Percentiles rank a stretch among this genome's conserved stretches.
Evolutionary conservation across 2,329 filamentous ascomycete species (phyloP).

Genomic region (Alternaria rosae): DNA sequence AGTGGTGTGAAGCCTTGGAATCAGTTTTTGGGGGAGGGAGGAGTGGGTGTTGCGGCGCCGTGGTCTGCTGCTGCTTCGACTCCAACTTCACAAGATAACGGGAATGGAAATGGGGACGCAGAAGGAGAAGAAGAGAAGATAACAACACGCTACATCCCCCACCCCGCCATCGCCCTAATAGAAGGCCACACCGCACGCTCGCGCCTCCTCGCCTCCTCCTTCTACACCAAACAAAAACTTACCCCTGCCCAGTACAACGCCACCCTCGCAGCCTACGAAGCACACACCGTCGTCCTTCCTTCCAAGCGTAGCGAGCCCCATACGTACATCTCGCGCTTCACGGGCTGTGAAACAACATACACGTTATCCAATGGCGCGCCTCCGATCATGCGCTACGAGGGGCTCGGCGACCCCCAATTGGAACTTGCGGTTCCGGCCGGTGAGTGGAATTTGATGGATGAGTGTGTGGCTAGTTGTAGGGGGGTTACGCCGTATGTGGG

Average conservation of each 20-base stretch:
- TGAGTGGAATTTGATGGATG: slow-evolving; percentile 21
- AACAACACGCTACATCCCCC: slow-evolving; percentile 29
- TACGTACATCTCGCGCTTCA: not conserved
- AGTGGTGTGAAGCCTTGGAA: slow-evolving; percentile 38
- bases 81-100: not conserved
- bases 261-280: slow-evolving; percentile 9
- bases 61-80: not conserved
- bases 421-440: not conserved
- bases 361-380: slow-evolving; percentile 22
- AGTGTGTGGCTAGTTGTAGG: slow-evolving; percentile 24
- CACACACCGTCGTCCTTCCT: not conserved
- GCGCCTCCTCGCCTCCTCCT: not conserved
- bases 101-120: not conserved
- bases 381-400: slow-evolving; percentile 16
- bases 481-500: slow-evolving; percentile 21
- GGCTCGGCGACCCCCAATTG: slow-evolving; percentile 20
- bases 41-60: slow-evolving; percentile 26
- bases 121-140: not conserved
- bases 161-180: slow-evolving; percentile 34
- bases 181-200: slow-evolving; percentile 27
- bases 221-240: not conserved
- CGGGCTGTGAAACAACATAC: slow-evolving; percentile 4
- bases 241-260: not conserved
- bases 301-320: not conserved
- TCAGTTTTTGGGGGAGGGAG: slow-evolving; percentile 31